These are phyloP conservation scores for Trichophyton rubrum DNA, from an alignment of 2,329 filamentous ascomycete genomes.

Conservation along the genomic window DNA sequence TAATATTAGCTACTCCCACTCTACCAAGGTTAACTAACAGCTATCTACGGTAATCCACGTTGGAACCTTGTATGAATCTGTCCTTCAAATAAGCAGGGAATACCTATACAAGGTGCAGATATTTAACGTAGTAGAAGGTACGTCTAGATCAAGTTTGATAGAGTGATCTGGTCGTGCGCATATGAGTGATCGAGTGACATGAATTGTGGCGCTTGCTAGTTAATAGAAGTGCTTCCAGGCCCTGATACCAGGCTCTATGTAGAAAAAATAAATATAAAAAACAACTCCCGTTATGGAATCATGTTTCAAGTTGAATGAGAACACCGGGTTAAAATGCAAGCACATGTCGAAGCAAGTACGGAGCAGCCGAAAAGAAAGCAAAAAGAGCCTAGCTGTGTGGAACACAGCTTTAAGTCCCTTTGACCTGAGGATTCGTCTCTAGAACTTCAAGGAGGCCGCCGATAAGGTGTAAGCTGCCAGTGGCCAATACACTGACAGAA, in stretches of 20 bases:
- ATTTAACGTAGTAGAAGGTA: not conserved
- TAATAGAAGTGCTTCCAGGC: not conserved
- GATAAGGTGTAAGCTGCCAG: conserved; percentile 74
- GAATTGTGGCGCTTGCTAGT: not conserved
- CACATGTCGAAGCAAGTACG: too few relatives aligned
- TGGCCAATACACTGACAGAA: conserved; percentile 53
- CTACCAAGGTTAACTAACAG: too few relatives aligned
- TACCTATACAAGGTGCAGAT: not conserved
- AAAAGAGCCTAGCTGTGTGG: too few relatives aligned
- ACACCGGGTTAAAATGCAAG: not conserved
- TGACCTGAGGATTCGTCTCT: conserved; percentile 28
- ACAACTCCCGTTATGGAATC: not conserved
- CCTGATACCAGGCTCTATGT: not conserved
- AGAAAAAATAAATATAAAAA: not conserved
- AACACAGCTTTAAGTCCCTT: not conserved
- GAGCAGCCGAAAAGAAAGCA: too few relatives aligned
- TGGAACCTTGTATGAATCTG: too few relatives aligned
- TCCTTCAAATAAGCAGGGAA: not conserved
- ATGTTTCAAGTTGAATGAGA: conserved; percentile 2
- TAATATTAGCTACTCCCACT: too few relatives aligned
- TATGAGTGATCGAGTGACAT: not conserved
- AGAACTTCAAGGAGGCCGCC: conserved; percentile 65
- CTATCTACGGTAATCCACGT: too few relatives aligned
- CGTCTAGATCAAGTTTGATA: not conserved
- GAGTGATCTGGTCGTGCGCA: not conserved